Evolutionary conservation across 371 early-diverging fungal species (phyloP).

Genomic region (Zychaea mexicana): DNA sequence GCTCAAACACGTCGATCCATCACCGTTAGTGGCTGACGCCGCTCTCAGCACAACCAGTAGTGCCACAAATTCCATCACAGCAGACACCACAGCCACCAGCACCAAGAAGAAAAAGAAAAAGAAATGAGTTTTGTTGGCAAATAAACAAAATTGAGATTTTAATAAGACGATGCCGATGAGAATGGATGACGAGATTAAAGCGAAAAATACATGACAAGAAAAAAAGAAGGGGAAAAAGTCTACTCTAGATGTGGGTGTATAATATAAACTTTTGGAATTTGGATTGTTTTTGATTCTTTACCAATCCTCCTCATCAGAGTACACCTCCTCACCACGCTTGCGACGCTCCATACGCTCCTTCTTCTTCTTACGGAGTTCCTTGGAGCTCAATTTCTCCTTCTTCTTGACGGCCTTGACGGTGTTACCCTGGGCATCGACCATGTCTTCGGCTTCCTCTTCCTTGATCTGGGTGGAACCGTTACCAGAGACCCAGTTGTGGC

Average conservation of each 20-base stretch:
- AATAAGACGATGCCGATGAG: neutral
- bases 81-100: too few relatives aligned
- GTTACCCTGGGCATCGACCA: slow-evolving; percentile 56
- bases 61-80: too few relatives aligned
- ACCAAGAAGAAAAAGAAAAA: neutral
- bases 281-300: slow-evolving; percentile 17
- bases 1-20: neutral
- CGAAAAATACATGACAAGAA: neutral
- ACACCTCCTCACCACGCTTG: slow-evolving; percentile 61
- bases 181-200: slow-evolving; percentile 1
- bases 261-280: neutral
- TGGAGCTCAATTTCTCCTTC: slow-evolving; percentile 52
- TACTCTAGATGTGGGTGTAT: slow-evolving; percentile 1
- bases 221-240: neutral
- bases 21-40: too few relatives aligned
- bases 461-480: slow-evolving; percentile 40
- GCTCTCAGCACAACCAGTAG: too few relatives aligned
- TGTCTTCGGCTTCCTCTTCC: slow-evolving; percentile 44
- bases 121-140: neutral
- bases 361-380: slow-evolving; percentile 59
- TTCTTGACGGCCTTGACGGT: slow-evolving; percentile 48
- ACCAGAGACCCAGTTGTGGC: slow-evolving; percentile 58
- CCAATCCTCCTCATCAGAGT: slow-evolving; percentile 50
- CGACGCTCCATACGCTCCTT: slow-evolving; percentile 61
- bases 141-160: neutral